Base-by-base conservation (phyloP, 2,329 filamentous ascomycete genomes). In the Hortaea werneckii region DNA sequence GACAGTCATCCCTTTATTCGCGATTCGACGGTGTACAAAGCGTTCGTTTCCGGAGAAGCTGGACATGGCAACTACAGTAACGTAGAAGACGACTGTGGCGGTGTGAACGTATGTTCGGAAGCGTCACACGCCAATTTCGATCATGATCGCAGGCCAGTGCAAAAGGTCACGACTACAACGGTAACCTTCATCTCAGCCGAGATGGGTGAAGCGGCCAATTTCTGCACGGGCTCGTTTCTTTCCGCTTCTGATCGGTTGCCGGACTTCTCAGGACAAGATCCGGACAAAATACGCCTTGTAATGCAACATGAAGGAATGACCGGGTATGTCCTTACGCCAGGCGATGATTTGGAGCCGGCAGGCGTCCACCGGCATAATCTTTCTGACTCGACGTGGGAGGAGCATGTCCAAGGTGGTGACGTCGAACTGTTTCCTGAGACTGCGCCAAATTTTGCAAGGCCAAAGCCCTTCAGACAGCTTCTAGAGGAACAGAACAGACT, bases 1-100 rank as follows among this genome's bases (percentile, higher is more conserved):
- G 41, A 47, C 11, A 40, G 45, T 29, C 34, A 43, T 29, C 27
- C 7, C 9, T 47, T 43, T 20, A 43, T 47, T 10, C 12, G 29
- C 5, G 30, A 43, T 9, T 35, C 41, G n/a, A 27, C 45, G 20
- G 29, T 32, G 9, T 43, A 43, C 37, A 43, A 40, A 29, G 44
- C 32, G 7, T 35, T 27, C 8, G 28, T 42, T 42, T n/a, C 34
- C 29, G 41, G 29, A 12, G 41, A 41, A 10, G 40, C 10, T 9
- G 12, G 12, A 27, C 13, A 11, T 41, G 40, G 27, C 40, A 11
- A 12, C 26, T 12, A 11, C 40, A 28, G 40, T 27, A 13, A 6
- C 10, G 12, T 27, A 12, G 40, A 6, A 6, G 13, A 35, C 13
- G 20, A 20, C 20, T 20, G 20, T 20, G 20, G 20, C 4, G 20